These are phyloP conservation scores for Dictyophora rubrovolvata DNA, from an alignment of 768 basidiomycete genomes.

Conservation along the genomic window DNA sequence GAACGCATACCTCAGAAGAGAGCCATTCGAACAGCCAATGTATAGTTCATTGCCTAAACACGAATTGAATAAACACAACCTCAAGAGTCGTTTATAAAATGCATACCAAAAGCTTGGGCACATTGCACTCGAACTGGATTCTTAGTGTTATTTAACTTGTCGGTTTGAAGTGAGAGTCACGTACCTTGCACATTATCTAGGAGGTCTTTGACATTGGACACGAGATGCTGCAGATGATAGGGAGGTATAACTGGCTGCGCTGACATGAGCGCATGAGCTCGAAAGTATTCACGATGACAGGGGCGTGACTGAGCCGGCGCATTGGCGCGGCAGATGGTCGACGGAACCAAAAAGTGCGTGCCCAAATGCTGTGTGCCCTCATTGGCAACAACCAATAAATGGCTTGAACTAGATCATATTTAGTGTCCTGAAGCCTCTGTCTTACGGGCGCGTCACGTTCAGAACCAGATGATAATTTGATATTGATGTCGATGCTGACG, in stretches of 20 bases:
- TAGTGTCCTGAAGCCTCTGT: too few relatives aligned
- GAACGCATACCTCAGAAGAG: slow-evolving; percentile 69
- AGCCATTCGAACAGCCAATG: slow-evolving; percentile 76
- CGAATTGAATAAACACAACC: slow-evolving; percentile 2
- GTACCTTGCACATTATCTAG: slow-evolving; percentile 8
- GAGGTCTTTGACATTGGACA: slow-evolving; percentile 25
- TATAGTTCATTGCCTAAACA: slow-evolving; percentile 71
- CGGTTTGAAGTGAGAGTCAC: not conserved
- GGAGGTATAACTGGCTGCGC: slow-evolving; percentile 35
- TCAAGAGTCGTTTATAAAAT: not conserved
- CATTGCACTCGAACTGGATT: slow-evolving; percentile 23
- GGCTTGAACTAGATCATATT: too few relatives aligned
- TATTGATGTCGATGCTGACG: too few relatives aligned
- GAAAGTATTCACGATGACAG: too few relatives aligned
- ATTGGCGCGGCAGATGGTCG: too few relatives aligned
- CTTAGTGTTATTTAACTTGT: slow-evolving; percentile 12
- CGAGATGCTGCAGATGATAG: slow-evolving; percentile 44
- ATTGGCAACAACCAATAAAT: too few relatives aligned
- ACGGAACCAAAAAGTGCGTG: too few relatives aligned
- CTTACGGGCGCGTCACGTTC: too few relatives aligned
- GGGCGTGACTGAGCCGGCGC: too few relatives aligned
- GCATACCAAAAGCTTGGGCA: slow-evolving; percentile 49
- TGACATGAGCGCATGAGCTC: not conserved
- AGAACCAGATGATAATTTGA: too few relatives aligned
- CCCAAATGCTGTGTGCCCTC: too few relatives aligned